Evolutionary conservation across 2,329 filamentous ascomycete species (phyloP), one percentile per base, ranked within the genome.

Genomic region (Metarhizium rileyi): DNA sequence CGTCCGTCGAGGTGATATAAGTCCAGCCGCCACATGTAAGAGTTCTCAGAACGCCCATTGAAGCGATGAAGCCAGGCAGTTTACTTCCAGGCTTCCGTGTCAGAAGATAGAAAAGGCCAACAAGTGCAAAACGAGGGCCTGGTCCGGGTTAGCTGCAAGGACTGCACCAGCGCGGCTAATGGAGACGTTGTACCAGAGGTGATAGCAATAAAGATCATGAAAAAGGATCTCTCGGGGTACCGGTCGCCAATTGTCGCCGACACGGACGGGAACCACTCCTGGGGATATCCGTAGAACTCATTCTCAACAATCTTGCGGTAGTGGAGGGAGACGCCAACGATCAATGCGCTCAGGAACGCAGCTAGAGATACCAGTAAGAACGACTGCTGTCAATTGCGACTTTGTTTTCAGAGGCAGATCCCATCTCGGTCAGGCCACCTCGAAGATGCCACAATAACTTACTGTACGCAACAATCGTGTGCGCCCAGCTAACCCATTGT

Each of bases 271-370:
- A 95, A 95, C 90, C 90, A 96, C 74, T 96, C 90, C 58, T 95
- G 76, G 2, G 90, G 90, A 64, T 94, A 95, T 59, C 89, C 89
- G 68, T 90, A 95, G 72, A 90, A 87, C 69, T 98, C 90, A 70
- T 98, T 98, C 69, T 96, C 77, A 50, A 98, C 93, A 59, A 98
- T 98, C 74, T 98, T 98, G 63, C 86, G 80, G 71, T 93, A 97
- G 70, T 98, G 93, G 45, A 98, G 77, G 49, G 75, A 78, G 50
- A 84, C 74, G 57, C 91, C 91, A 53, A 95, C 83, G 50, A 91
- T 66, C 56, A 97, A 75, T 52, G 91, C 91, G 64, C 88, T 89
- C 55, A 95, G 56, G 64, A 97, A 97, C 50, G 91, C 90, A 61
- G 78, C 85, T 88, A 58, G 38, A 55, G 12, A 43, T 6, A 49